These are phyloP conservation scores for Malus hybrid DNA, from an alignment of 331 rosid genomes.

Conservation along the genomic window DNA sequence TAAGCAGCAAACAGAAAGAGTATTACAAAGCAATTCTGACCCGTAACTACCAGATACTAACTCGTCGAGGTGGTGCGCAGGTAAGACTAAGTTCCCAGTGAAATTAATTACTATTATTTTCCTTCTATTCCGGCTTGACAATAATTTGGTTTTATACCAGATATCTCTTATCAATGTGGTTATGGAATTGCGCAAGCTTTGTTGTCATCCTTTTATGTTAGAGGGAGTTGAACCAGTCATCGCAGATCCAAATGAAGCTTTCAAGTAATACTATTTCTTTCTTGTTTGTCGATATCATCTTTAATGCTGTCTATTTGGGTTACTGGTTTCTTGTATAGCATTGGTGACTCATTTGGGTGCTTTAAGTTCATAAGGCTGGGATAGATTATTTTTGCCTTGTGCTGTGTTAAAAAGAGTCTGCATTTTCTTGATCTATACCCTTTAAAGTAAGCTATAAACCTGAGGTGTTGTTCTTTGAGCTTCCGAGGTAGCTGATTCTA, in stretches of 20 bases:
- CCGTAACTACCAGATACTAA: slow-evolving; percentile 88
- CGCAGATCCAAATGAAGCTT: slow-evolving; percentile 67
- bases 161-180: slow-evolving; percentile 96
- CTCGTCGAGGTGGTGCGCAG: slow-evolving; percentile 98
- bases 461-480: not conserved
- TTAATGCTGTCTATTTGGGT: slow-evolving; percentile 6
- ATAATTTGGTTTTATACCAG: slow-evolving; percentile 36
- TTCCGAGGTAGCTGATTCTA: not conserved
- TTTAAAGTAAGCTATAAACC: not conserved
- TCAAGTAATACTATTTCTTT: slow-evolving; percentile 37
- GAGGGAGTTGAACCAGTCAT: slow-evolving; percentile 98
- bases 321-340: not conserved
- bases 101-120: not conserved
- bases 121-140: slow-evolving; percentile 2
- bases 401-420: not conserved
- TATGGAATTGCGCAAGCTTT: slow-evolving; percentile 96
- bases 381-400: not conserved
- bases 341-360: not conserved
- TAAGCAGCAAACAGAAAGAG: slow-evolving; percentile 94
- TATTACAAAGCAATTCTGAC: slow-evolving; percentile 96
- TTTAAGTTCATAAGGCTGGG: not conserved
- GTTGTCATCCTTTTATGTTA: slow-evolving; percentile 95
- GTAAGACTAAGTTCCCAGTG: slow-evolving; percentile 32
- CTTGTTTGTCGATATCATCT: not conserved
- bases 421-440: not conserved